These are phyloP conservation scores for Cymodocea nodosa DNA, from an alignment of 116 monocot species.

Conservation along the genomic window DNA sequence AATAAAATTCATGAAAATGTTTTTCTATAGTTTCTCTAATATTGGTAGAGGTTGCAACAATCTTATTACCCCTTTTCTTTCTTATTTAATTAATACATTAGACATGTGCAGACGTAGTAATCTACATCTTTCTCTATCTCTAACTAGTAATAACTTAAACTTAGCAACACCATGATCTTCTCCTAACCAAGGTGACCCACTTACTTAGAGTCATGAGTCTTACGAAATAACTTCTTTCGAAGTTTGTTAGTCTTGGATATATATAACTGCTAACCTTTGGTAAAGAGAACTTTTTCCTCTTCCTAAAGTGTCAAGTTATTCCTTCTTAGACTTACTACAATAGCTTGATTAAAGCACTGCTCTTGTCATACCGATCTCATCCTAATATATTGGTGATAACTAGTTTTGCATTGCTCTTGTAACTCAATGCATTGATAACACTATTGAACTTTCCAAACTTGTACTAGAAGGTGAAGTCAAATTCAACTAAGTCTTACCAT, in stretches of 20 bases:
- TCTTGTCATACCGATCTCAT: too few relatives aligned
- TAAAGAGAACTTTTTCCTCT: too few relatives aligned
- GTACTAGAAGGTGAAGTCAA: too few relatives aligned
- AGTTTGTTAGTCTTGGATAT: background rate
- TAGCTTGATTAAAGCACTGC: too few relatives aligned
- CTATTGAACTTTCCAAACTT: too few relatives aligned
- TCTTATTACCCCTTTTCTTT: background rate
- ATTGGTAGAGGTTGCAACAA: background rate
- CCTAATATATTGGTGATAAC: too few relatives aligned
- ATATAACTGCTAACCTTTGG: background rate
- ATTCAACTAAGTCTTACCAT: too few relatives aligned
- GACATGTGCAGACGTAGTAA: background rate
- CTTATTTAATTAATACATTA: background rate
- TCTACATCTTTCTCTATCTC: background rate
- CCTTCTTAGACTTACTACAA: too few relatives aligned
- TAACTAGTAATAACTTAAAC: background rate
- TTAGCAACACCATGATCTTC: background rate
- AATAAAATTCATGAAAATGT: constrained; percentile 2
- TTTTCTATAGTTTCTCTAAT: background rate
- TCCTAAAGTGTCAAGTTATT: too few relatives aligned
- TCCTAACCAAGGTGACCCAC: background rate
- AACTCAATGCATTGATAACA: too few relatives aligned
- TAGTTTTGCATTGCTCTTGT: too few relatives aligned
- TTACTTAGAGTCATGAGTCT: background rate
- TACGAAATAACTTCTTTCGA: background rate